Evolutionary conservation across 352 stramenopile species (phyloP).

Genomic region (Phytophthora agathidicida): DNA sequence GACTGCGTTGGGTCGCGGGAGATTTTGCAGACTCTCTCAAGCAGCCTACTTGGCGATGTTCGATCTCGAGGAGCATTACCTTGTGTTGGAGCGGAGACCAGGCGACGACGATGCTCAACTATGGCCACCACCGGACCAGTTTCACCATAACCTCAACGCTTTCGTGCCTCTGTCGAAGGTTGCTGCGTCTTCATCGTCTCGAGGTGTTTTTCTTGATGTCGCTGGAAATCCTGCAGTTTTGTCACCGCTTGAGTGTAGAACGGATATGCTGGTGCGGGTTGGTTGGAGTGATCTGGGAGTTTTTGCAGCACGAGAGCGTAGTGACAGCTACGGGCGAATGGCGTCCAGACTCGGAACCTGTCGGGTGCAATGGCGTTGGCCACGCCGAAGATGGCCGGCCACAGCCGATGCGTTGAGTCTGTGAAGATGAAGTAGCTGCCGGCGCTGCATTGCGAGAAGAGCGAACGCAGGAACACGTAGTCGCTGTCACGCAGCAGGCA

Average conservation of each 20-base stretch:
- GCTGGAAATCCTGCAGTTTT: conserved; percentile 55
- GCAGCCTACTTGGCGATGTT: no score
- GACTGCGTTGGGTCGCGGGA: no score
- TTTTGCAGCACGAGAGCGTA: conserved; percentile 74
- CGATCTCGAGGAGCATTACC: no score
- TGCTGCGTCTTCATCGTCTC: conserved; percentile 18
- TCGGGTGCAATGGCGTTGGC: conserved; percentile 29
- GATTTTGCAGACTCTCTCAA: no score
- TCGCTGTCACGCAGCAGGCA: conserved; percentile 49
- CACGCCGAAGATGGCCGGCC: conserved; percentile 61
- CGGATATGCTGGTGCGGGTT: conserved; percentile 33
- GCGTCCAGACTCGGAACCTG: conserved; percentile 60
- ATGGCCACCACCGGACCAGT: no score
- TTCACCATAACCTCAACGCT: no score
- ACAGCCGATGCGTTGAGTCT: conserved; percentile 76
- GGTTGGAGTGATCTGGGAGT: conserved; percentile 27
- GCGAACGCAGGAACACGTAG: conserved; percentile 59
- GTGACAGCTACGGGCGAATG: conserved; percentile 63
- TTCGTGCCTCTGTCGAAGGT: no score
- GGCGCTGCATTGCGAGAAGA: conserved; percentile 41
- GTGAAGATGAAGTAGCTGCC: conserved; percentile 70
- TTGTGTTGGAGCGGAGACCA: no score
- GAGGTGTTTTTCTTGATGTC: conserved; percentile 56
- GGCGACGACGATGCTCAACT: no score
- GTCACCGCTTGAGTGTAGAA: conserved; percentile 50